Conservation (phyloP, 2,329 filamentous ascomycete genomes). For the Taxawa tesnikishii region DNA sequence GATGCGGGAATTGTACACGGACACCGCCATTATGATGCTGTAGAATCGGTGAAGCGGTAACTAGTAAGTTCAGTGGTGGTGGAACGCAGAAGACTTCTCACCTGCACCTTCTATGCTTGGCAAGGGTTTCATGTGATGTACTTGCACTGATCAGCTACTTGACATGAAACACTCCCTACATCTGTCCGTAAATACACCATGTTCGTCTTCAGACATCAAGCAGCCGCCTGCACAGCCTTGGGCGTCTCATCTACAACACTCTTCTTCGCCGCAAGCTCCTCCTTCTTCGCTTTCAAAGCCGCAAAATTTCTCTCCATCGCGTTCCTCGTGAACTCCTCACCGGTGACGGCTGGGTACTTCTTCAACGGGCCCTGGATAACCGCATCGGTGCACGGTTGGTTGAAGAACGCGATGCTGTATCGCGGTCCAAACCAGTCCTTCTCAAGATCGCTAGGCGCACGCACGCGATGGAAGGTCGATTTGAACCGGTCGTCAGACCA, state of each 20-base stretch:
- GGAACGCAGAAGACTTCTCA: too few relatives aligned
- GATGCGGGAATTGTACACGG: too few relatives aligned
- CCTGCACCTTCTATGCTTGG: too few relatives aligned
- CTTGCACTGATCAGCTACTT: too few relatives aligned
- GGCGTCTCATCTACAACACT: neutral
- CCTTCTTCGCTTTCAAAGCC: slow-evolving; percentile 37
- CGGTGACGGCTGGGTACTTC: slow-evolving; percentile 50
- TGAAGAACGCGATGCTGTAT: slow-evolving; percentile 56
- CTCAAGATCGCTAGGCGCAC: slow-evolving; percentile 42
- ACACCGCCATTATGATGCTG: too few relatives aligned
- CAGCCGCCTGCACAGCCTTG: neutral
- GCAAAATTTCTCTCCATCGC: slow-evolving; percentile 46
- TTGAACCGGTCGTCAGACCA: slow-evolving; percentile 59
- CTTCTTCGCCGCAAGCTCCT: slow-evolving; percentile 8
- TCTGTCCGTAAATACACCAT: too few relatives aligned
- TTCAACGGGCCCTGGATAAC: slow-evolving; percentile 47
- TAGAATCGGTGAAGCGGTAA: too few relatives aligned
- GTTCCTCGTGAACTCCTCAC: slow-evolving; percentile 45
- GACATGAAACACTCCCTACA: too few relatives aligned
- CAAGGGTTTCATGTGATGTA: too few relatives aligned
- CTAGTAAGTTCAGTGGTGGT: too few relatives aligned
- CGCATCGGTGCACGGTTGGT: slow-evolving; percentile 47
- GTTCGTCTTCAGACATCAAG: neutral
- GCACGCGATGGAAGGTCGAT: slow-evolving; percentile 52
- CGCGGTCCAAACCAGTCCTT: slow-evolving; percentile 44